These are phyloP conservation scores for Sarcodon sp. DNA, from an alignment of 768 basidiomycete genomes.

Conservation along the genomic window DNA sequence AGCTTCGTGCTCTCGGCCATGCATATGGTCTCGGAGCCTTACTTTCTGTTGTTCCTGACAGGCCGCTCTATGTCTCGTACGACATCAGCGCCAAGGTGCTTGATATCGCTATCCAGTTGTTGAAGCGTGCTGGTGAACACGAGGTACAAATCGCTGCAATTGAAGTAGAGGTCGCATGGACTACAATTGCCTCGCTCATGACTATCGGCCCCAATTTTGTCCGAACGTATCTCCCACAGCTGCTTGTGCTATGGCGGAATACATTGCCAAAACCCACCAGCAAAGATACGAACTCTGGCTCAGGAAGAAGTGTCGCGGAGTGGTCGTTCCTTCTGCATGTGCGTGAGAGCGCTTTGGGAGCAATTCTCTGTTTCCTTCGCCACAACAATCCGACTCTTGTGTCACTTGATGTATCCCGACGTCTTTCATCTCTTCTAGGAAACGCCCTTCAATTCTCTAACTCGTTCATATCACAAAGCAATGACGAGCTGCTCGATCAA, in stretches of 20 bases:
- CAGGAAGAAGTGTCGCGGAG: slow-evolving; percentile 57
- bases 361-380: slow-evolving; percentile 77
- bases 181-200: slow-evolving; percentile 81
- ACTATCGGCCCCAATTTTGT: slow-evolving; percentile 89
- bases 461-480: slow-evolving; percentile 60
- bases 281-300: slow-evolving; percentile 57
- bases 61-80: slow-evolving; percentile 90
- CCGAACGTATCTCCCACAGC: slow-evolving; percentile 82
- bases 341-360: slow-evolving; percentile 80
- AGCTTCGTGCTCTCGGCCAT: slow-evolving; percentile 67
- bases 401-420: slow-evolving; percentile 82
- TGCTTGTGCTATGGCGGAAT: slow-evolving; percentile 94
- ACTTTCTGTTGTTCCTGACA: slow-evolving; percentile 72
- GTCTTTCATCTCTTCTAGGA: slow-evolving; percentile 74
- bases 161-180: slow-evolving; percentile 94
- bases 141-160: slow-evolving; percentile 69
- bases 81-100: slow-evolving; percentile 86
- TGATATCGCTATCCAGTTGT: slow-evolving; percentile 79
- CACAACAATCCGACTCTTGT: slow-evolving; percentile 68
- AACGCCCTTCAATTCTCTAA: slow-evolving; percentile 88
- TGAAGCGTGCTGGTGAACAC: slow-evolving; percentile 88
- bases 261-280: slow-evolving; percentile 90
- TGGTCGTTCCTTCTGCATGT: slow-evolving; percentile 90
- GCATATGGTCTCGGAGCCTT: slow-evolving; percentile 85
- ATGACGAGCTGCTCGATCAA: slow-evolving; percentile 44